phyloP scores from a whole-genome alignment of 2,329 filamentous ascomycete genomes.

The Diaporthe vaccinii region DNA sequence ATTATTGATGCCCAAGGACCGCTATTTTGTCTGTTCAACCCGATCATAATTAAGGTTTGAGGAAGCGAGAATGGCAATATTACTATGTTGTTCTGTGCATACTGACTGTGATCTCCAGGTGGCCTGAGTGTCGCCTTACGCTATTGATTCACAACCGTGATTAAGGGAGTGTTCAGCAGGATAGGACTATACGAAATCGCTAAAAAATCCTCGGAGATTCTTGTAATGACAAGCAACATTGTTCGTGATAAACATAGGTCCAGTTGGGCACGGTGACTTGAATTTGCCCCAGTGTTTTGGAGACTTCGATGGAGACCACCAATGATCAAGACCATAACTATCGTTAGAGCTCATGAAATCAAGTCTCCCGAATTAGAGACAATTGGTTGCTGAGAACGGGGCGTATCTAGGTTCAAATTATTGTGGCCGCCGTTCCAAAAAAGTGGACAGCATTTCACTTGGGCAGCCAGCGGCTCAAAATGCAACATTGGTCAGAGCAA shows the following conservation, averaged over 20 bases:
- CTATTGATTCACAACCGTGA: neutral
- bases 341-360: neutral
- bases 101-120: neutral
- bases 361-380: neutral
- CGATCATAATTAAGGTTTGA: neutral
- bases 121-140: neutral
- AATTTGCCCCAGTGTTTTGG: neutral
- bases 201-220: neutral
- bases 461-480: no score
- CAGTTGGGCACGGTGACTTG: neutral
- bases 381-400: neutral
- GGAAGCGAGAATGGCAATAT: slow-evolving; percentile 16
- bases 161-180: no score
- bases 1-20: neutral
- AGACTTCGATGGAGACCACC: neutral
- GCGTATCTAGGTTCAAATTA: no score
- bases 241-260: neutral
- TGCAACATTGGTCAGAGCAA: neutral
- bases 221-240: neutral
- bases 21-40: neutral
- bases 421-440: no score
- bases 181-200: no score
- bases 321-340: neutral
- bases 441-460: no score
- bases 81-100: neutral